Base-by-base conservation (phyloP, 83 land plant species). In the Larix sibirica region DNA sequence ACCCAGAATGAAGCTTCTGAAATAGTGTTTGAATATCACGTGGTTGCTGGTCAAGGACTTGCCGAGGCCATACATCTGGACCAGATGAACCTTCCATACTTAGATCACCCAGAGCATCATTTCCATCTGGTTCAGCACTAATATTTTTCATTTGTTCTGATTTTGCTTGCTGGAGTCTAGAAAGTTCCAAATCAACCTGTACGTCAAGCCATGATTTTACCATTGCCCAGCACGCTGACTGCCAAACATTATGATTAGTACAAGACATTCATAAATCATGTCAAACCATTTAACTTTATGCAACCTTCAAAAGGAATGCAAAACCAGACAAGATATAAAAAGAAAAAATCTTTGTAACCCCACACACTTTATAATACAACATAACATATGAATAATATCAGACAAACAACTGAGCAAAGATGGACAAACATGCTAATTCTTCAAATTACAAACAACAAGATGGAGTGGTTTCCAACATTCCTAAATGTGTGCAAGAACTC, bases 181-280 rank as follows among this genome's bases (percentile, higher is more conserved):
- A 85, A 69, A 96, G 83, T 85, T 94, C 95, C 42, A 90, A 31
- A 81, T 98, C 99, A 33, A 98, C 94, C 79, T 93, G 95, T 78
- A 91, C 79, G 81, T 96, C 96, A 58, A 98, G 90, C 99, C 99
- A 98, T 59, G 97, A 96, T 42, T 93, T 95, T 50, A 92, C 90
- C 89, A 98, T 82, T 73, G 99, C 97, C 99, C 99, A 98, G 87
- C 99, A 98, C 33, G 99, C 99, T 40, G 99, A 89, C 99, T 96
- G 69, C 40, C 66, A 44, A 44, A 58, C 24, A 54, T 50, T 54
- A 0, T 3, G 21, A 79, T 79, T 2, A n/a, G 64, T 50, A 50
- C 13, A 3, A 50, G 56, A 50, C 56, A 50, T 50, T 50, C 56
- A 50, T 50, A 50, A 9, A 50, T 50, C 12, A 50, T 50, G 13